These are phyloP conservation scores for Talaromyces stipitatus DNA, from an alignment of 495 filamentous ascomycete genomes.

Conservation along the genomic window DNA sequence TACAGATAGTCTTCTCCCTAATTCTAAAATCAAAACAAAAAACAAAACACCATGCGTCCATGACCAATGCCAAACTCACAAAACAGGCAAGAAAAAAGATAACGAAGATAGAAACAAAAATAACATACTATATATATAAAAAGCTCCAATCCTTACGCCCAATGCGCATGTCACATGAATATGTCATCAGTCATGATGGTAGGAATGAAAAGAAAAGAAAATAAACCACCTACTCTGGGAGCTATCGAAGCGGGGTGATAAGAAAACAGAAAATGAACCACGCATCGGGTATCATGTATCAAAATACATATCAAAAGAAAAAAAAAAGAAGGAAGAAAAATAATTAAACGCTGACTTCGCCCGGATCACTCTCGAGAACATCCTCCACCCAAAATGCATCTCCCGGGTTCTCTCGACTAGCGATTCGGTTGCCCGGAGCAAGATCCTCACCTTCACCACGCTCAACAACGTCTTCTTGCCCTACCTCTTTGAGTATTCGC, in stretches of 20 bases:
- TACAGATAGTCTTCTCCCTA: neutral
- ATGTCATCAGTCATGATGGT: conserved; percentile 5
- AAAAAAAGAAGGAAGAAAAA: neutral
- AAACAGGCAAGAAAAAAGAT: neutral
- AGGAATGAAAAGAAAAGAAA: conserved; percentile 12
- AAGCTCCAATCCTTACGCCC: conserved; percentile 27
- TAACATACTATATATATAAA: conserved; percentile 6
- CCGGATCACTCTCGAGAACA: conserved; percentile 36
- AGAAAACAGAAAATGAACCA: neutral
- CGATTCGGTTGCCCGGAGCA: conserved; percentile 22
- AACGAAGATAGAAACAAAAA: neutral
- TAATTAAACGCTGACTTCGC: conserved; percentile 38
- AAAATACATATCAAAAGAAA: conserved; percentile 1
- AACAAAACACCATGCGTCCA: neutral
- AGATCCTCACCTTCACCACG: conserved; percentile 41
- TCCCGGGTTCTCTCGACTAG: conserved; percentile 20
- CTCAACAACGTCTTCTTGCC: conserved; percentile 46
- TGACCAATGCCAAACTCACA: conserved; percentile 1
- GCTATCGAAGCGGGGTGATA: neutral
- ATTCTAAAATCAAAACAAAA: neutral
- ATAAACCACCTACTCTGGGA: conserved; percentile 1
- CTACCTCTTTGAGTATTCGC: conserved; percentile 74
- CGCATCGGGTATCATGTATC: neutral
- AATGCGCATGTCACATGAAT: conserved; percentile 6
- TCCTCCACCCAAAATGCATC: conserved; percentile 36